Conservation (phyloP, 1,284 basidiomycete species). For the Sphaerobolus stellatus region DNA sequence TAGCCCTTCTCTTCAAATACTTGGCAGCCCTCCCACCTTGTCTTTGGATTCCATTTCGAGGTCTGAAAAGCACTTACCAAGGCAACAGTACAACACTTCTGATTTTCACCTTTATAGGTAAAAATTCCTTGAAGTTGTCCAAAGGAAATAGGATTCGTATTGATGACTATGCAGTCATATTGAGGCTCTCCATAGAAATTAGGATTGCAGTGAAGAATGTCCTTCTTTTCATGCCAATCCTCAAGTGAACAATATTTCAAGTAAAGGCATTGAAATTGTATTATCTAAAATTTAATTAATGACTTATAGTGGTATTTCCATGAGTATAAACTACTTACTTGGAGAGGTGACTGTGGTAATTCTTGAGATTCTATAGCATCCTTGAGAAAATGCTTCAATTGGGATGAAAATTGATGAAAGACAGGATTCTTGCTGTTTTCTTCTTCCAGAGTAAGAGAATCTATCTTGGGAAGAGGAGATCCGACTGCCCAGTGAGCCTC, state of each 20-base stretch:
- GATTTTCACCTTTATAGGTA: neutral
- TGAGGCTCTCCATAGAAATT: conserved; percentile 19
- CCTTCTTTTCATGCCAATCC: conserved; percentile 23
- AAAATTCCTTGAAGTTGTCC: neutral
- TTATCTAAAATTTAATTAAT: no score
- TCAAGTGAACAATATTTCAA: conserved; percentile 27
- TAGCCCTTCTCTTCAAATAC: neutral
- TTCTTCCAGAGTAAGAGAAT: no score
- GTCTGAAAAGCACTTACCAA: conserved; percentile 19
- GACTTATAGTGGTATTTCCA: no score
- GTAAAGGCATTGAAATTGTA: conserved; percentile 20
- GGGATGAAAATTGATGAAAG: no score
- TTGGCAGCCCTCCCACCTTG: neutral
- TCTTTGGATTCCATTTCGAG: conserved; percentile 6
- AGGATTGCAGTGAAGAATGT: conserved; percentile 27
- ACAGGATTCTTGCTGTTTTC: no score
- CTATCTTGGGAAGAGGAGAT: no score
- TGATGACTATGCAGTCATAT: conserved; percentile 25
- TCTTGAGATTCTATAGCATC: no score
- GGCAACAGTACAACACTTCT: conserved; percentile 17
- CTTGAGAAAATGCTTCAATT: no score
- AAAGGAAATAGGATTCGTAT: conserved; percentile 2
- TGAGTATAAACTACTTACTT: no score
- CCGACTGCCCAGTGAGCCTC: no score
- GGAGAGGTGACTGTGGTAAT: no score